These are phyloP conservation scores for Papilionanthe hybrid DNA, from an alignment of 116 monocot species.

Conservation along the genomic window DNA sequence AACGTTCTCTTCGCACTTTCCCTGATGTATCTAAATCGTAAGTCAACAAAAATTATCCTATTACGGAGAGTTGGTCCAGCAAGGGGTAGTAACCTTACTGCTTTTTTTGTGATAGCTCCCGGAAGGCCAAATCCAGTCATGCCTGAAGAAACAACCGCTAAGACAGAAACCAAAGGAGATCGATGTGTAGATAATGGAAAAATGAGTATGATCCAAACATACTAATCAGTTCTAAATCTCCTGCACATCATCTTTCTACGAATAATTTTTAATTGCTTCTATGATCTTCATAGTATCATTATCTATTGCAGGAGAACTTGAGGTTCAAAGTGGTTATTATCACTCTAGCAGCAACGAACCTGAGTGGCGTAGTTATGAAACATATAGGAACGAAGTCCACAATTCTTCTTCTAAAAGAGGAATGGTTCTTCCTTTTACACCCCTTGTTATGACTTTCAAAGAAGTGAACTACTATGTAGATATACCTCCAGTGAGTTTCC, in stretches of 20 bases:
- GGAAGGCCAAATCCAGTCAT: slow-evolving; percentile 53
- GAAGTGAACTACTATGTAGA: slow-evolving; percentile 61
- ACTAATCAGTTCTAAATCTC: not conserved
- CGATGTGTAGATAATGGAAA: not conserved
- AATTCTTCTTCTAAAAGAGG: slow-evolving; percentile 34
- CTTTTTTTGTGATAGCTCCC: slow-evolving; percentile 26
- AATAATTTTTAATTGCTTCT: not conserved
- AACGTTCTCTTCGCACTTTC: slow-evolving; percentile 69
- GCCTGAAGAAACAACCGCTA: slow-evolving; percentile 44
- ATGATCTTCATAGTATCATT: not conserved
- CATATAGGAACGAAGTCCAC: not conserved
- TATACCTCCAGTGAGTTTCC: slow-evolving; percentile 45
- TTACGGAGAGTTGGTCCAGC: not conserved
- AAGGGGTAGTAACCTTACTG: not conserved
- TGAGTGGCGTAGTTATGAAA: not conserved
- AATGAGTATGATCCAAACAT: not conserved
- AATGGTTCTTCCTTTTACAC: slow-evolving; percentile 66
- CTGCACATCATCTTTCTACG: not conserved
- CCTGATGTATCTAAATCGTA: slow-evolving; percentile 69
- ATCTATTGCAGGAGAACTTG: not conserved
- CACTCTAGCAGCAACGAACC: not conserved
- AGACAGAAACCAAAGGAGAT: slow-evolving; percentile 20
- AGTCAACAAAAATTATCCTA: slow-evolving; percentile 13
- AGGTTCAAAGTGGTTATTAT: not conserved
- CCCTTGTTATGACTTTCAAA: slow-evolving; percentile 61